Percentiles rank a stretch among this genome's conserved stretches.
These are phyloP conservation scores for Eucalyptus globulus DNA, from an alignment of 345 rosid genomes.

Conservation along the genomic window DNA sequence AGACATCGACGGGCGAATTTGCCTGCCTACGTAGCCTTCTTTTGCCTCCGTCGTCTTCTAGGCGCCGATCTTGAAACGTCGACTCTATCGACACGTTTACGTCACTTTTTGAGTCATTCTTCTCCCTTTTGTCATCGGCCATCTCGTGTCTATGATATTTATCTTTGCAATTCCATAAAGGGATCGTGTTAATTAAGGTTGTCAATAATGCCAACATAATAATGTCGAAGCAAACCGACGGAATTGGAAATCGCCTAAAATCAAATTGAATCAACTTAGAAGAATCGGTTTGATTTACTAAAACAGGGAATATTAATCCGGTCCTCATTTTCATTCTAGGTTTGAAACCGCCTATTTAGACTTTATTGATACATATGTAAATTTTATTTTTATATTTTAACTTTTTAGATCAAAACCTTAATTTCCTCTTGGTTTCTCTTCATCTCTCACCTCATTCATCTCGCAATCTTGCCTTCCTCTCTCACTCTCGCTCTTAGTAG, in stretches of 20 bases:
- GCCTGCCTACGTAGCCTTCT: background rate
- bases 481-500: fast-evolving
- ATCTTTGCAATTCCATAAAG: background rate
- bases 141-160: background rate
- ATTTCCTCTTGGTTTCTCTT: no score
- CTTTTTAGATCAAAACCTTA: no score
- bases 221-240: fast-evolving
- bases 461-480: no score
- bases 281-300: fast-evolving
- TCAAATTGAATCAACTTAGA: fast-evolving
- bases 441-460: fast-evolving
- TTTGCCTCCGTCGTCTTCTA: background rate
- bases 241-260: fast-evolving
- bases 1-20: background rate
- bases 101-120: background rate
- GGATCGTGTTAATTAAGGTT: background rate
- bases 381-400: no score
- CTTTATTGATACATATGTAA: fast-evolving
- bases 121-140: background rate
- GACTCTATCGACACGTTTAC: background rate
- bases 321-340: fast-evolving
- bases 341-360: fast-evolving
- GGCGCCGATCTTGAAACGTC: background rate
- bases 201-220: fast-evolving
- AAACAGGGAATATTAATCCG: fast-evolving